Percentiles rank a stretch among this genome's conserved stretches.
Evolutionary conservation across 305 asterid genomes (phyloP).

Genomic region (Ilex paraguariensis): DNA sequence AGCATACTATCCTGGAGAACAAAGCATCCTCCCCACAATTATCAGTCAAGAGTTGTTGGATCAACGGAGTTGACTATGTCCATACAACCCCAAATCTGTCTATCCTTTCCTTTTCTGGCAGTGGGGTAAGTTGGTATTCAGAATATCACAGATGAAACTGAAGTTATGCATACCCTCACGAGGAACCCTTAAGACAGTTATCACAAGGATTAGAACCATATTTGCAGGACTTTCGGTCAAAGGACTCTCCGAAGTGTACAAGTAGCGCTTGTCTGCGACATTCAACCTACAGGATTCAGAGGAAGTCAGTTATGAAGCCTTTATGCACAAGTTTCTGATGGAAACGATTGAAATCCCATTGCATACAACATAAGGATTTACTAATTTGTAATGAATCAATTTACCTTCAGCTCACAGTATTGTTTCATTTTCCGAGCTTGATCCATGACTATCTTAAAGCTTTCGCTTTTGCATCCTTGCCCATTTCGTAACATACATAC

Average conservation of each 20-base stretch:
- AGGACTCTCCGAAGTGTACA: constrained; percentile 79
- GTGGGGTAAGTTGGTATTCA: too few relatives aligned
- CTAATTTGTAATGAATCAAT: not conserved
- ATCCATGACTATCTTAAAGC: constrained; percentile 81
- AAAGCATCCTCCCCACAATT: too few relatives aligned
- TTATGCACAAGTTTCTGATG: not conserved
- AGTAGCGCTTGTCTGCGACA: constrained; percentile 79
- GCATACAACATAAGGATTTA: not conserved
- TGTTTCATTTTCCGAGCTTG: constrained; percentile 89
- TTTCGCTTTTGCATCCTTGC: constrained; percentile 46
- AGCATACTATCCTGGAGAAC: too few relatives aligned
- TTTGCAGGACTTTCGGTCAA: constrained; percentile 56
- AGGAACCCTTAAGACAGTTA: constrained; percentile 68
- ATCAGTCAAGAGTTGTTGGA: too few relatives aligned
- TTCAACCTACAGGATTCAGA: constrained; percentile 45
- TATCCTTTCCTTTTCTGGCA: too few relatives aligned
- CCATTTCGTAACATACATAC: constrained; percentile 95
- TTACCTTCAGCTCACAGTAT: constrained; percentile 85
- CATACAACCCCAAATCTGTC: too few relatives aligned
- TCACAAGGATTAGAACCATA: constrained; percentile 82
- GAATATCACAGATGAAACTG: too few relatives aligned
- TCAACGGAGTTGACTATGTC: too few relatives aligned
- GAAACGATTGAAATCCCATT: not conserved
- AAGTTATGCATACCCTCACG: constrained; percentile 12
- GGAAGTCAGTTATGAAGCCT: not conserved